Conservation (phyloP, 345 rosid species). For the Carallia brachiata region DNA sequence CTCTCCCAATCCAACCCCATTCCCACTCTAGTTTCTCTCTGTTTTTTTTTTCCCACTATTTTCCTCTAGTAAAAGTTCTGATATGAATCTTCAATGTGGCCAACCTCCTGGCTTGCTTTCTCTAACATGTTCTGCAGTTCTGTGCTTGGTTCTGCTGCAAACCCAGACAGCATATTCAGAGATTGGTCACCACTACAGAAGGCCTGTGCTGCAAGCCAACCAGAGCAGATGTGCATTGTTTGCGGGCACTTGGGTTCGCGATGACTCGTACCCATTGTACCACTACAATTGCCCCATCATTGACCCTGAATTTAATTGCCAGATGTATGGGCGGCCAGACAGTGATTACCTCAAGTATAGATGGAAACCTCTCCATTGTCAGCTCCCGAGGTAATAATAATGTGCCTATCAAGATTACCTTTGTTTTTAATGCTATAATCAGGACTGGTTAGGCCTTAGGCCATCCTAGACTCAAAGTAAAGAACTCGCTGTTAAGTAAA, state of each 20-base stretch:
- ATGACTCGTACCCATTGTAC: slow-evolving; percentile 72
- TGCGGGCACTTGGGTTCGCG: slow-evolving; percentile 67
- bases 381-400: slow-evolving; percentile 65
- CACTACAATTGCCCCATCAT: slow-evolving; percentile 51
- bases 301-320: slow-evolving; percentile 78
- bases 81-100: background rate
- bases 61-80: background rate
- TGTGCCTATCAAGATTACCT: too few species aligned
- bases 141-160: slow-evolving; percentile 33
- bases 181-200: slow-evolving; percentile 38
- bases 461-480: too few species aligned
- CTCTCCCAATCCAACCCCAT: too few species aligned
- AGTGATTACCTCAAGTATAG: slow-evolving; percentile 76
- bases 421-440: too few species aligned
- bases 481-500: too few species aligned
- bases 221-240: slow-evolving; percentile 54
- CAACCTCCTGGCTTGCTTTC: background rate
- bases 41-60: background rate
- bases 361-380: slow-evolving; percentile 81
- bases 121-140: slow-evolving; percentile 26
- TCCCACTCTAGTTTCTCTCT: too few species aligned
- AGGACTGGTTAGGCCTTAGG: too few species aligned
- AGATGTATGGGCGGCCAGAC: slow-evolving; percentile 82
- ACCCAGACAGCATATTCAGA: slow-evolving; percentile 50
- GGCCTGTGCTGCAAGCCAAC: slow-evolving; percentile 56